phyloP scores from a whole-genome alignment of 139 green algal species.

The Volvox reticuliferus region DNA sequence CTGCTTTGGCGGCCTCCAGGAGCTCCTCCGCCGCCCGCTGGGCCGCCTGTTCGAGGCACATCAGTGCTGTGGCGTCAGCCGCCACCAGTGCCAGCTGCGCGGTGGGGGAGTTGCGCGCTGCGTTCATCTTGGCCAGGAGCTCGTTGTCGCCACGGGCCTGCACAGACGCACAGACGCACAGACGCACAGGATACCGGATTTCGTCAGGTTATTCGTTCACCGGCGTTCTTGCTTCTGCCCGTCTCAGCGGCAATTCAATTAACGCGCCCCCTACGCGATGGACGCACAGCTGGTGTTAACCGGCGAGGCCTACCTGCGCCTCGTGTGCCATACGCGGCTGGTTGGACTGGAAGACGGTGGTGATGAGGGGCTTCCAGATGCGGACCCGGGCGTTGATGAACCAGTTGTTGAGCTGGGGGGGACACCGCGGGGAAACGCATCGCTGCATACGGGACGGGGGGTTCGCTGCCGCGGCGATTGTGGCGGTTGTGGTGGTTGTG shows the following conservation, averaged over 20 bases:
- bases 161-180: not conserved
- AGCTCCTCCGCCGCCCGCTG: conserved; percentile 21
- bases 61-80: not conserved
- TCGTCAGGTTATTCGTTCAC: not conserved
- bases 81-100: conserved; percentile 46
- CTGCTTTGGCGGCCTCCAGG: not conserved
- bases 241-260: too few species aligned
- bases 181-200: not conserved
- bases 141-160: conserved; percentile 35
- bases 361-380: conserved; percentile 67
- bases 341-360: conserved; percentile 51
- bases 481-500: not conserved
- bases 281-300: too few species aligned
- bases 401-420: conserved; percentile 68
- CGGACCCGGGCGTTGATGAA: conserved; percentile 73
- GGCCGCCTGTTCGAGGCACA: conserved; percentile 19
- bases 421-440: not conserved
- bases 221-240: too few species aligned
- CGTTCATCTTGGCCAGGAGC: conserved; percentile 40
- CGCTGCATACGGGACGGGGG: not conserved
- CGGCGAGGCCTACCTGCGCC: conserved; percentile 39
- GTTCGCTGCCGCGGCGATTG: too few species aligned
- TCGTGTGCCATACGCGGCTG: conserved; percentile 30
- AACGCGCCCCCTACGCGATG: too few species aligned
- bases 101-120: conserved; percentile 35